Conservation (phyloP, 768 basidiomycete species). For the Termitomyces sp. region DNA sequence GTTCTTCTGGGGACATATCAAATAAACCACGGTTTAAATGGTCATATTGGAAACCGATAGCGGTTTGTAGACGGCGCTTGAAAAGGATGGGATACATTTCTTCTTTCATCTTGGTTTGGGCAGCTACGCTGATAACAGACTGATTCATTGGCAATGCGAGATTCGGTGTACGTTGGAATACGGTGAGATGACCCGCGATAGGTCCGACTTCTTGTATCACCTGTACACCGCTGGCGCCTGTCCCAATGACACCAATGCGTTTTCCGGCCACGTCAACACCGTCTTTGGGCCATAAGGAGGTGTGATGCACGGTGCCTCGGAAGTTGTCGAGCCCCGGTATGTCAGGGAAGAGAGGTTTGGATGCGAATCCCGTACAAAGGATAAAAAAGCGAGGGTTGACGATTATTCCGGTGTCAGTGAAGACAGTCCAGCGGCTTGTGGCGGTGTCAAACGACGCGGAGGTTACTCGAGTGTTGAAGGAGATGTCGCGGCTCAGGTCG, state of each 20-base stretch:
- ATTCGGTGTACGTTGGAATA: conserved; percentile 25
- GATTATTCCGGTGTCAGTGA: conserved; percentile 14
- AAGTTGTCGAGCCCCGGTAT: conserved; percentile 18
- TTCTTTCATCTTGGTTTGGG: conserved; percentile 14
- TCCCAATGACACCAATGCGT: conserved; percentile 16
- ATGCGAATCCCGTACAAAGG: conserved; percentile 19
- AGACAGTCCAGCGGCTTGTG: conserved; percentile 18
- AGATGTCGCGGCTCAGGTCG: conserved; percentile 17
- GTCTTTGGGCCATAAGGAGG: conserved; percentile 17
- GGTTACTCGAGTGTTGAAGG: conserved; percentile 18
- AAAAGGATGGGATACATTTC: not conserved
- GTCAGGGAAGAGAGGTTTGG: conserved; percentile 6
- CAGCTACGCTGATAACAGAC: conserved; percentile 7
- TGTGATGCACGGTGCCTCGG: conserved; percentile 19
- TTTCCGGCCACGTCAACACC: conserved; percentile 18
- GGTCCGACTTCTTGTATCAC: conserved; percentile 20
- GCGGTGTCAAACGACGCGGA: conserved; percentile 15
- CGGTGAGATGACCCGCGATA: conserved; percentile 17
- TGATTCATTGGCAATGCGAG: conserved; percentile 19
- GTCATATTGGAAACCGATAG: conserved; percentile 13
- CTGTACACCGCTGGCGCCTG: conserved; percentile 21
- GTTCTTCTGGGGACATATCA: conserved; percentile 16
- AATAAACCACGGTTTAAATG: conserved; percentile 5
- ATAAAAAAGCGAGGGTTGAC: conserved; percentile 18
- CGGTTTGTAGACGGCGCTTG: conserved; percentile 17